These are phyloP conservation scores for Solanum stenotomum DNA, from an alignment of 257 asterid genomes.

Conservation along the genomic window DNA sequence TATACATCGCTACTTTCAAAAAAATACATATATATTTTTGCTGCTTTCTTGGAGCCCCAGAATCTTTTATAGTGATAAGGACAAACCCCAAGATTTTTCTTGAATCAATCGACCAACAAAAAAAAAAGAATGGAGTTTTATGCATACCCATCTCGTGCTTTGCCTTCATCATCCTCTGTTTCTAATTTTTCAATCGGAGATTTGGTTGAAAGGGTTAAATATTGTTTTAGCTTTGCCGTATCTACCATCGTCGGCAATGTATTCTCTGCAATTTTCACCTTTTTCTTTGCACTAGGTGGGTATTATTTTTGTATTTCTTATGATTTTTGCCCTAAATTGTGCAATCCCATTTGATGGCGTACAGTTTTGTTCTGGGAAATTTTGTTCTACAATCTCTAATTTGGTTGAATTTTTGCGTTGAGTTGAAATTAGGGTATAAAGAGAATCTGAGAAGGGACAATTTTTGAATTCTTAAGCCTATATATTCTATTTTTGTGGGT, in stretches of 20 bases:
- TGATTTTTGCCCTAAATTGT: not conserved
- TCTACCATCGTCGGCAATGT: slow-evolving; percentile 73
- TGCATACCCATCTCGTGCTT: slow-evolving; percentile 56
- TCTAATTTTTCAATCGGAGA: slow-evolving; percentile 39
- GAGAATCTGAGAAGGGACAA: not conserved
- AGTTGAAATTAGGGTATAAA: not conserved
- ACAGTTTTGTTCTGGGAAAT: not conserved
- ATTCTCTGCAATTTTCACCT: slow-evolving; percentile 81
- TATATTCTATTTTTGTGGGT: not conserved
- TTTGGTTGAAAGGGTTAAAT: slow-evolving; percentile 51
- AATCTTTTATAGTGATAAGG: not conserved
- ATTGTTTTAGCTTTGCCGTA: slow-evolving; percentile 54
- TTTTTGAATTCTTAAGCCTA: not conserved
- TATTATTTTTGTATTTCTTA: not conserved
- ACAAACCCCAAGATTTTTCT: not conserved
- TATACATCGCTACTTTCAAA: not conserved
- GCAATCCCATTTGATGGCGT: not conserved
- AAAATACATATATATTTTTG: not conserved
- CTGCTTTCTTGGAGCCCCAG: not conserved
- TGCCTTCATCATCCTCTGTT: slow-evolving; percentile 38
- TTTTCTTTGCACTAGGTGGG: slow-evolving; percentile 85
- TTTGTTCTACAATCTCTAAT: not conserved
- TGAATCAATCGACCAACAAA: not conserved
- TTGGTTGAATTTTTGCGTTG: not conserved
- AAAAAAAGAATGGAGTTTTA: slow-evolving; percentile 57